Conservation (phyloP, 2,329 filamentous ascomycete species). For the Epichloe coenophiala region DNA sequence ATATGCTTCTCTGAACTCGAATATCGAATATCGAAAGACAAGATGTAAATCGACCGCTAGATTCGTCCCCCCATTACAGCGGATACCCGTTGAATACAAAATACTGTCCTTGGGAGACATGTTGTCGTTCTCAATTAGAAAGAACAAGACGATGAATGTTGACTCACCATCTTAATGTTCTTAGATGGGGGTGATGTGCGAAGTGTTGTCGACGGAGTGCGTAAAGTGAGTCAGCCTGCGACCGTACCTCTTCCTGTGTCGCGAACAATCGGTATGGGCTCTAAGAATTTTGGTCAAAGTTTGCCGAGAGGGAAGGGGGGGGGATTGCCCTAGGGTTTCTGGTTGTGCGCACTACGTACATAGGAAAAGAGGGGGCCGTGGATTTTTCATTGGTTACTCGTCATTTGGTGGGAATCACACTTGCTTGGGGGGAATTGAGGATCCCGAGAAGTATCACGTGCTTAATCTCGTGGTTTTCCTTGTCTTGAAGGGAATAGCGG, state of each 20-base stretch:
- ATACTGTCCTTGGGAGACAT: background rate
- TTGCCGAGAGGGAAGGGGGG: conserved; percentile 21
- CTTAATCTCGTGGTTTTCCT: background rate
- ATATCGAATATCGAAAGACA: background rate
- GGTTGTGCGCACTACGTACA: conserved; percentile 11
- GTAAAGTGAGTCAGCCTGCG: conserved; percentile 20
- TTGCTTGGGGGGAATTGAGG: background rate
- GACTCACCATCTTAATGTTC: conserved; percentile 37
- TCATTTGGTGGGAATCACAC: background rate
- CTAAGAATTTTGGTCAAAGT: conserved; percentile 20
- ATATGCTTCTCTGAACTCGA: background rate
- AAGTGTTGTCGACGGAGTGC: conserved; percentile 26
- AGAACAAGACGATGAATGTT: conserved; percentile 6
- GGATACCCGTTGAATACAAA: background rate
- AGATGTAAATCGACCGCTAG: background rate
- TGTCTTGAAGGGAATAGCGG: background rate
- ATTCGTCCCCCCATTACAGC: background rate
- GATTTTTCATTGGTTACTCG: conserved; percentile 4
- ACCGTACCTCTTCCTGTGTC: conserved; percentile 21
- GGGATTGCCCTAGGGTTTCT: conserved; percentile 26
- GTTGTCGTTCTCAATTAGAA: background rate
- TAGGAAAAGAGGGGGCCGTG: background rate
- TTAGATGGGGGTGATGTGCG: conserved; percentile 25
- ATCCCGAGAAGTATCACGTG: conserved; percentile 14
- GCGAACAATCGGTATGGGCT: conserved; percentile 16